A percentile compares a stretch with the other conserved stretches of the same genome.
These are phyloP conservation scores for Penicillium riverlandense DNA, from an alignment of 495 filamentous ascomycete species.

Conservation along the genomic window DNA sequence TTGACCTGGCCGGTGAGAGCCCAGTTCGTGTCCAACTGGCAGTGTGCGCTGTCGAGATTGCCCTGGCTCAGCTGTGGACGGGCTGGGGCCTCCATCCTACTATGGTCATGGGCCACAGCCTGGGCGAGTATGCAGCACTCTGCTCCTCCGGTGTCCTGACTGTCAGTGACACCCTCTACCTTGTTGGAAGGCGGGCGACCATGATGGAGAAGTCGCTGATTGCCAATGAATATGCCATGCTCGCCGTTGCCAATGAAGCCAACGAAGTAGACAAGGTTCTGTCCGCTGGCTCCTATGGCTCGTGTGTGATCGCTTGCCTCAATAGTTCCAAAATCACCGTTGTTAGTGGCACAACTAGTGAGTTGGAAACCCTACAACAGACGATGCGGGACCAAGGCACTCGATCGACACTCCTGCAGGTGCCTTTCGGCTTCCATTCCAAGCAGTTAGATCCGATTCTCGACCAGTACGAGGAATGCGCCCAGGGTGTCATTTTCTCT, in stretches of 20 bases:
- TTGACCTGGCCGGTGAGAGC: slow-evolving; percentile 48
- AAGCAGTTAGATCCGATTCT: slow-evolving; percentile 70
- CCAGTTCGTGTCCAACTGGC: slow-evolving; percentile 75
- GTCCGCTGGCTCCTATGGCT: no score
- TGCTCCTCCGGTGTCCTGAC: slow-evolving; percentile 77
- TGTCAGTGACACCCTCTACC: slow-evolving; percentile 69
- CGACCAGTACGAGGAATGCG: slow-evolving; percentile 54
- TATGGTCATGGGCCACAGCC: slow-evolving; percentile 78
- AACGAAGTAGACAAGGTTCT: no score
- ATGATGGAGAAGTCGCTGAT: slow-evolving; percentile 62
- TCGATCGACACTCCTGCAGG: slow-evolving; percentile 61
- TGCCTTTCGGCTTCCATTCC: slow-evolving; percentile 79
- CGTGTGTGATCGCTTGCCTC: slow-evolving; percentile 47
- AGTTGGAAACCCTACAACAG: slow-evolving; percentile 51
- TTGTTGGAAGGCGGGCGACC: slow-evolving; percentile 73
- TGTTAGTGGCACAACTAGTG: slow-evolving; percentile 35
- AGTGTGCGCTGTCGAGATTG: slow-evolving; percentile 75
- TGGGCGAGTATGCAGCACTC: slow-evolving; percentile 83
- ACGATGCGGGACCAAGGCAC: slow-evolving; percentile 48
- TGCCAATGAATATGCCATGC: slow-evolving; percentile 61
- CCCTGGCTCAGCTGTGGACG: slow-evolving; percentile 70
- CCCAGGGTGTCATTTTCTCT: slow-evolving; percentile 51
- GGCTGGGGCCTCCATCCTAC: slow-evolving; percentile 71
- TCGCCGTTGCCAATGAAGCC: slow-evolving; percentile 34
- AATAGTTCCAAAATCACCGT: slow-evolving; percentile 45